Percentiles rank a stretch among this genome's conserved stretches.
Conservation (phyloP, 169 alveolate genomes). For the Babesia caballi region DNA sequence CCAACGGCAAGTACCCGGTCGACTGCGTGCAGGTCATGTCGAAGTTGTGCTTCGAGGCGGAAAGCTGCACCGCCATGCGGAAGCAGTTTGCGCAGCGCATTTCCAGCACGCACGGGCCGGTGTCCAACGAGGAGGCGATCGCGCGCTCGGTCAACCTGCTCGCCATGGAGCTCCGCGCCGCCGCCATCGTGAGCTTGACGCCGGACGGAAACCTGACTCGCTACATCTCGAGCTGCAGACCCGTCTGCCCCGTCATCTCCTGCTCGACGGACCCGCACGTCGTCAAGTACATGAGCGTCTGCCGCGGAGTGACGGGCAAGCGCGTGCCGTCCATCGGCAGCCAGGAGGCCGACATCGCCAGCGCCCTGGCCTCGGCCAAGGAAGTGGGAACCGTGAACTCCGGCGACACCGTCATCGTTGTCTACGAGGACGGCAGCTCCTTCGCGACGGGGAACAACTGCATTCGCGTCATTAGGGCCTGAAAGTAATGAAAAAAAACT, state of each 20-base stretch:
- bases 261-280: slow-evolving; percentile 85
- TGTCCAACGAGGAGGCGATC: slow-evolving; percentile 83
- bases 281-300: slow-evolving; percentile 86
- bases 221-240: slow-evolving; percentile 94
- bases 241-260: slow-evolving; percentile 90
- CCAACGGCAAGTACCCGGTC: slow-evolving; percentile 79
- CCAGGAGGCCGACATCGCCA: slow-evolving; percentile 83
- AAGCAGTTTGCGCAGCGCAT: slow-evolving; percentile 70
- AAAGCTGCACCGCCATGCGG: slow-evolving; percentile 76
- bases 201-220: slow-evolving; percentile 97
- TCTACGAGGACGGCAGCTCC: slow-evolving; percentile 67
- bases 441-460: not conserved
- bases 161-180: slow-evolving; percentile 85
- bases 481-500: no score
- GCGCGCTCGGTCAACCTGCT: slow-evolving; percentile 88
- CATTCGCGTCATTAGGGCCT: slow-evolving; percentile 12
- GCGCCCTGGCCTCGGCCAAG: slow-evolving; percentile 90
- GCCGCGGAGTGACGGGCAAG: slow-evolving; percentile 91
- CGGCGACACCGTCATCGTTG: slow-evolving; percentile 91
- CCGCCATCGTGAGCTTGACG: slow-evolving; percentile 91
- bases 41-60: slow-evolving; percentile 83
- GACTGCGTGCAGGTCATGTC: slow-evolving; percentile 82
- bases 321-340: slow-evolving; percentile 88
- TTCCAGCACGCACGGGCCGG: slow-evolving; percentile 66
- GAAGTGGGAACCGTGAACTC: slow-evolving; percentile 80